Conservation (phyloP, 2,329 filamentous ascomycete genomes). For the Ophiocordyceps polyrhachis-furcata region DNA sequence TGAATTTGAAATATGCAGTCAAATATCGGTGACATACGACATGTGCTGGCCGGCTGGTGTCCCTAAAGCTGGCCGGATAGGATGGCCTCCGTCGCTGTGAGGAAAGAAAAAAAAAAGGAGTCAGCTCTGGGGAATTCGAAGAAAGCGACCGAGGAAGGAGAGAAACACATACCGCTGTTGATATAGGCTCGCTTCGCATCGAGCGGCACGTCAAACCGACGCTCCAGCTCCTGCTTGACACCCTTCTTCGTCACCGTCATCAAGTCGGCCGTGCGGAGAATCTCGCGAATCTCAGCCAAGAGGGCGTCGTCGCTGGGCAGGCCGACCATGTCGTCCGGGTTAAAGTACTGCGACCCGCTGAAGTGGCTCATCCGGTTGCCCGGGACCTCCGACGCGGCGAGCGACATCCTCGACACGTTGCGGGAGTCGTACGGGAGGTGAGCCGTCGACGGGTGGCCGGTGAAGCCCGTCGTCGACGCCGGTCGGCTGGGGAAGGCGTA, state of each 20-base stretch:
- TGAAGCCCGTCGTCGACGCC: constrained; percentile 31
- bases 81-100: constrained; percentile 54
- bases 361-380: constrained; percentile 42
- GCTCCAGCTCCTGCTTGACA: constrained; percentile 84
- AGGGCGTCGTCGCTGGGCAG: constrained; percentile 80
- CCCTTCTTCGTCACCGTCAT: constrained; percentile 99
- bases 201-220: constrained; percentile 69
- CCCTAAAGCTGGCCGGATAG: constrained; percentile 48
- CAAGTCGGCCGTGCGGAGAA: constrained; percentile 75
- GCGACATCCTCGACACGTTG: constrained; percentile 52
- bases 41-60: neutral
- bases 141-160: neutral
- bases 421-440: constrained; percentile 27
- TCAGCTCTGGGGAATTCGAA: neutral
- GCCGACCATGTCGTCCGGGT: constrained; percentile 48
- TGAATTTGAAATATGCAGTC: neutral
- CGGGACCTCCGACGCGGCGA: constrained; percentile 53
- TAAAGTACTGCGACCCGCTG: constrained; percentile 39
- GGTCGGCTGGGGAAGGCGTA: constrained; percentile 47
- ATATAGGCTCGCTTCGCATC: constrained; percentile 87
- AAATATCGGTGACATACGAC: neutral
- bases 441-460: constrained; percentile 19
- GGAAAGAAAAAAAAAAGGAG: neutral
- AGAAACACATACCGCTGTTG: constrained; percentile 54
- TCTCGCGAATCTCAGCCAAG: constrained; percentile 84